These are phyloP conservation scores for Fusarium caatingaense DNA, from an alignment of 2,329 filamentous ascomycete species.

Conservation along the genomic window DNA sequence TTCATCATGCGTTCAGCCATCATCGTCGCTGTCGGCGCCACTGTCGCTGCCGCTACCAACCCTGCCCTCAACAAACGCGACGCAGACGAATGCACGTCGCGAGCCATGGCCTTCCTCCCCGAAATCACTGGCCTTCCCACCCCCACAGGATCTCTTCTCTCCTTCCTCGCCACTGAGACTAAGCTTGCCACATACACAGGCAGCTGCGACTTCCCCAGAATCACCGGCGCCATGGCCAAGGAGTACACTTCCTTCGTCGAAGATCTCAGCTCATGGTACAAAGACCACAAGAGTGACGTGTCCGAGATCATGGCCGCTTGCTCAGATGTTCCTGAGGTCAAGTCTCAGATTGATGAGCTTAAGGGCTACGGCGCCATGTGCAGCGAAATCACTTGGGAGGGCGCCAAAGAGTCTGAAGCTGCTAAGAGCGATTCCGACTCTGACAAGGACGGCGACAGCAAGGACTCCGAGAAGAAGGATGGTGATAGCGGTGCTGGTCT, in stretches of 20 bases:
- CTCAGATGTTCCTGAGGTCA: constrained; percentile 45
- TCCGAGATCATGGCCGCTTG: constrained; percentile 43
- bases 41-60: constrained; percentile 17
- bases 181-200: constrained; percentile 34
- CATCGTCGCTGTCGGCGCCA: constrained; percentile 23
- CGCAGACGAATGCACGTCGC: constrained; percentile 33
- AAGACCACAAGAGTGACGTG: constrained; percentile 28
- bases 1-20: constrained; percentile 25
- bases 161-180: constrained; percentile 40
- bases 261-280: constrained; percentile 41
- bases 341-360: constrained; percentile 4
- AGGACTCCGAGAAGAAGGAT: constrained; percentile 5
- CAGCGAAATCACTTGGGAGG: constrained; percentile 19
- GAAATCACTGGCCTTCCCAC: constrained; percentile 40
- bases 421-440: constrained; percentile 3
- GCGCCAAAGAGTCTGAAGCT: constrained; percentile 17
- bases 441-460: background rate
- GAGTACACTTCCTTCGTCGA: constrained; percentile 45
- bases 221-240: constrained; percentile 45
- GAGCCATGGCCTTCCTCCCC: constrained; percentile 35
- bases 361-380: constrained; percentile 14
- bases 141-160: constrained; percentile 23
- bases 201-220: constrained; percentile 41
- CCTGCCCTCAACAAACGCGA: constrained; percentile 36
- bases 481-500: constrained; percentile 12